Evolutionary conservation across 441 rosid genomes (phyloP), one percentile per base, ranked within the genome.

Genomic region (Adansonia rubrostipa): DNA sequence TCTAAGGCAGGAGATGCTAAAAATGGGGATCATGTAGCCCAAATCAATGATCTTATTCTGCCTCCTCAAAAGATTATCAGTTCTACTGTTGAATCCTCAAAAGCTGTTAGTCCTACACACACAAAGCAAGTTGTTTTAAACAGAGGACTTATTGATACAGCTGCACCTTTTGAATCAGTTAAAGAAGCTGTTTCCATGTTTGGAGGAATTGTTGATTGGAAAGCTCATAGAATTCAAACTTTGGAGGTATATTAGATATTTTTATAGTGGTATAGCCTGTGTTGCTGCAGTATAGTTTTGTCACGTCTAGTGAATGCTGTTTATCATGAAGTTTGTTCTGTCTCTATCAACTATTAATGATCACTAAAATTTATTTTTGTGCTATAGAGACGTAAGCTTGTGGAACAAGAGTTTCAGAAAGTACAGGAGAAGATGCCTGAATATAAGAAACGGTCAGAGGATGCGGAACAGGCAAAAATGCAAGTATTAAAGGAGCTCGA

Each of bases 151-250:
- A 88, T 96, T 71, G 98, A 96, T 79, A 93, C 98, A 19, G 87
- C 92, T 10, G 91, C 97, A 14, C 99, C 99, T 51, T 85, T 96
- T 74, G 97, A 96, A 80, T 96, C 99, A 4, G 99, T 96, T 72
- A 96, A 96, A 86, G 90, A 91, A 83, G 99, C 91, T 71, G 99
- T 96, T 71, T 92, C 99, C 33, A 94, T 86, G 84, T 94, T 96
- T 68, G 99, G 99, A 33, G 99, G 98, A 80, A 96, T 94, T 71
- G 94, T 90, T 7, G 99, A 96, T 82, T 96, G 99, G 99, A 96
- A 94, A 85, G 97, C 98, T 54, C 99, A 92, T 83, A 87, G 84
- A 81, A 77, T 89, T 79, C 89, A 92, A 84, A 82, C 97, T 19
- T 88, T 92, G 71, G 95, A 92, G 99, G 98, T 93, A 87, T 68